A percentile compares a stretch with the other conserved stretches of the same genome.
Conservation (phyloP, 257 asterid genomes). For the Plantago ovata region DNA sequence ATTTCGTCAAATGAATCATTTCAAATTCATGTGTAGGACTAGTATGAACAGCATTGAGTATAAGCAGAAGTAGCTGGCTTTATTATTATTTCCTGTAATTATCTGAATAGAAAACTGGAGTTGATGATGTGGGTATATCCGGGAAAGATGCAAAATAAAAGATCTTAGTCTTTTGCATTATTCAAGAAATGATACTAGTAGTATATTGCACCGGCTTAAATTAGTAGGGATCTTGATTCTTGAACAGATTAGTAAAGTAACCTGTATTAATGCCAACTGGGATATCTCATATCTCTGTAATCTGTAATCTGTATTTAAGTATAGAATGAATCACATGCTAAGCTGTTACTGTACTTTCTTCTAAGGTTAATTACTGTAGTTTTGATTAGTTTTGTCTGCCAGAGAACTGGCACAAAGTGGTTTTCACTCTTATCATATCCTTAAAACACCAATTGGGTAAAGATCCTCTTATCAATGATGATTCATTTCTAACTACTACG, state of each 20-base stretch:
- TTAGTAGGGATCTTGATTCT: conserved; percentile 36
- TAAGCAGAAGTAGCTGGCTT: conserved; percentile 5
- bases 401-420: conserved; percentile 3
- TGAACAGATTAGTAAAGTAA: conserved; percentile 25
- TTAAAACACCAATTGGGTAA: not conserved
- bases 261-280: conserved; percentile 23
- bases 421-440: not conserved
- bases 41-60: conserved; percentile 2
- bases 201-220: conserved; percentile 31
- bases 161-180: conserved; percentile 22
- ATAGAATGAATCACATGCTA: conserved; percentile 22
- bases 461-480: not conserved
- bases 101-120: not conserved
- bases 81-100: conserved; percentile 3
- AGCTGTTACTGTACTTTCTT: conserved; percentile 14
- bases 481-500: no score
- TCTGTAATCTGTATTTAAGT: not conserved
- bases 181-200: conserved; percentile 11
- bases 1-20: no score
- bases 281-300: no score
- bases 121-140: conserved; percentile 14
- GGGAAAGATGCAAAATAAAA: conserved; percentile 13
- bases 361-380: not conserved
- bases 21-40: not conserved
- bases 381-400: conserved; percentile 30